These are phyloP conservation scores for Sporisorium reilianum DNA, from an alignment of 1,284 basidiomycete species.

Conservation along the genomic window DNA sequence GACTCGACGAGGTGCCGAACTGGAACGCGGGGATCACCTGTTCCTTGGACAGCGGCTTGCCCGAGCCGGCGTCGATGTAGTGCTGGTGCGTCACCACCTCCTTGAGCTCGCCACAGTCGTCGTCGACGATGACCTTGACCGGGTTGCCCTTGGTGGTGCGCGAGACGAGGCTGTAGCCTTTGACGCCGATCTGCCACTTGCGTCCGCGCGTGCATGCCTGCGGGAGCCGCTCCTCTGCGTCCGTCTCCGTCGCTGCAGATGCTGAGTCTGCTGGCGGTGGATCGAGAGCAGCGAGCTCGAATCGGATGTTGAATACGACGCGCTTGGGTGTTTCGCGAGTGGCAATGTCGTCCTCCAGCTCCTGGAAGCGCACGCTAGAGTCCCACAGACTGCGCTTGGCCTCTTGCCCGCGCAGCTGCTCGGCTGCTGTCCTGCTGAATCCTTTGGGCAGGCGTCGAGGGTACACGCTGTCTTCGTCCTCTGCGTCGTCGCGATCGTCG, in stretches of 20 bases:
- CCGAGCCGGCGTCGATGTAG: constrained; percentile 79
- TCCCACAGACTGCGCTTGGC: constrained; percentile 52
- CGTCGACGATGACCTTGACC: constrained; percentile 61
- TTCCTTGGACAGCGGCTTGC: constrained; percentile 78
- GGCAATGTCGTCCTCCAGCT: constrained; percentile 66
- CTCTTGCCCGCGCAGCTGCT: constrained; percentile 44
- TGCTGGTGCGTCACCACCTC: constrained; percentile 57
- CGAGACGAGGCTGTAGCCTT: constrained; percentile 75
- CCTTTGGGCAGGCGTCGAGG: constrained; percentile 25
- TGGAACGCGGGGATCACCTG: constrained; percentile 70
- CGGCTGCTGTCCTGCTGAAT: constrained; percentile 30
- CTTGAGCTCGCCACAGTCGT: constrained; percentile 54
- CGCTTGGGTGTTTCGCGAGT: constrained; percentile 83
- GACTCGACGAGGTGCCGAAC: constrained; percentile 55
- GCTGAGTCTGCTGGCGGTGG: constrained; percentile 12
- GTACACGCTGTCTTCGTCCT: constrained; percentile 12
- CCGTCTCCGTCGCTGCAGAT: constrained; percentile 5
- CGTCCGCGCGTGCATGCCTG: constrained; percentile 68
- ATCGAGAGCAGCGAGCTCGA: constrained; percentile 76
- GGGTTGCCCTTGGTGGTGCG: constrained; percentile 54
- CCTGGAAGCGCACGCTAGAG: constrained; percentile 54
- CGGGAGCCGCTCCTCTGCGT: constrained; percentile 32
- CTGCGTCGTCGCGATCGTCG: constrained; percentile 54
- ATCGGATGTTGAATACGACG: constrained; percentile 83
- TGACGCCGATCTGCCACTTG: constrained; percentile 86